phyloP scores from a whole-genome alignment of 2,329 filamentous ascomycete genomes.

The Dothistroma pini region DNA sequence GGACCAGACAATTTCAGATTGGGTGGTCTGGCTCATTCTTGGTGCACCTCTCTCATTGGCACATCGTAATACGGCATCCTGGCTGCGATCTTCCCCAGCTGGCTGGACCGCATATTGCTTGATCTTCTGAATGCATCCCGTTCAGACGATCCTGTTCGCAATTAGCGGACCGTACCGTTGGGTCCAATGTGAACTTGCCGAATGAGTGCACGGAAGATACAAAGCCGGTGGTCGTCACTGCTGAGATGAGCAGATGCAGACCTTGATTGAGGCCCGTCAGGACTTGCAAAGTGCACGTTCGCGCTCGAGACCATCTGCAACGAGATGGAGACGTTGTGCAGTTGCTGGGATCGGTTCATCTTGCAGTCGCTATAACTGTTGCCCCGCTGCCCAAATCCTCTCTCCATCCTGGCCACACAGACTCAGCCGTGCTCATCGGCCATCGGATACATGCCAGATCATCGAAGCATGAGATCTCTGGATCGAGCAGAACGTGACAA shows the following conservation, averaged over 20 bases:
- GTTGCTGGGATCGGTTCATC: conserved; percentile 11
- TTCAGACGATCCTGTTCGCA: conserved; percentile 21
- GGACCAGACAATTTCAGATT: not conserved
- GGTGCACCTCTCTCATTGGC: conserved; percentile 9
- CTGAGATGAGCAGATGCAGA: not conserved
- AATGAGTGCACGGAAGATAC: conserved; percentile 5
- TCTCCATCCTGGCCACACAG: conserved; percentile 1
- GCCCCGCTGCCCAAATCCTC: conserved; percentile 13
- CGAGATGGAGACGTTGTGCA: not conserved
- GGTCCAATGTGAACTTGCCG: conserved; percentile 8
- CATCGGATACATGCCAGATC: conserved; percentile 12
- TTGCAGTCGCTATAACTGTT: conserved; percentile 14
- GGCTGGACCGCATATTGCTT: conserved; percentile 16
- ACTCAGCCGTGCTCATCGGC: conserved; percentile 2
- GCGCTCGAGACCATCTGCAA: conserved; percentile 6
- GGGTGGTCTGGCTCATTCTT: conserved; percentile 1
- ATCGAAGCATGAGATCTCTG: conserved; percentile 9
- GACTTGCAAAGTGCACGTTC: conserved; percentile 2
- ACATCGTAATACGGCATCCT: conserved; percentile 10
- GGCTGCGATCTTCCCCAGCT: conserved; percentile 19
- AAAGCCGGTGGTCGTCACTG: conserved; percentile 7
- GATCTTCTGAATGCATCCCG: conserved; percentile 9
- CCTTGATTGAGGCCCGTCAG: not conserved
- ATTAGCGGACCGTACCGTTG: conserved; percentile 15
- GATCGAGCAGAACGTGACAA: conserved; percentile 17